Percentiles rank a stretch among this genome's conserved stretches.
Conservation (phyloP, 495 filamentous ascomycete genomes). For the Hyaloscypha bicolor region DNA sequence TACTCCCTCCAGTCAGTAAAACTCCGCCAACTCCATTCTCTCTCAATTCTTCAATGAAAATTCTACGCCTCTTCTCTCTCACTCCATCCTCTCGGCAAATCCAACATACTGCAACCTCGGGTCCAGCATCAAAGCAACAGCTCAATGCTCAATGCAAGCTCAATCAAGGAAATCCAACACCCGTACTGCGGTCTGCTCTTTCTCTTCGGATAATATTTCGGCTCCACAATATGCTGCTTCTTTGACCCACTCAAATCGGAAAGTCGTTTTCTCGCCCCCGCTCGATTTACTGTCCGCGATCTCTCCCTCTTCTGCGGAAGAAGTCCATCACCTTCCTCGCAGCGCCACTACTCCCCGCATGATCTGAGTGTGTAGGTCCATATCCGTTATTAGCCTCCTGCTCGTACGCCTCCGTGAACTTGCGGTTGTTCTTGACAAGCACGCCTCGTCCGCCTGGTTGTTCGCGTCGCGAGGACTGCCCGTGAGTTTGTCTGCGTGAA, state of each 20-base stretch:
- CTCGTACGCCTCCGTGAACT: conserved; percentile 91
- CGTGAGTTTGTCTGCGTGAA: conserved; percentile 21
- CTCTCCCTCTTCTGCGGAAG: conserved; percentile 85
- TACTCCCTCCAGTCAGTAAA: no score
- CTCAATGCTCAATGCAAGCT: not conserved
- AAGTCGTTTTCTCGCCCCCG: no score
- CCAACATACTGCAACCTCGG: no score
- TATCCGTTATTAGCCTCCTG: conserved; percentile 47
- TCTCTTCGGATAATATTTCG: no score
- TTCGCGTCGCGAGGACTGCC: conserved; percentile 21
- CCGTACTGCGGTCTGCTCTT: not conserved
- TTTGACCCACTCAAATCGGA: no score
- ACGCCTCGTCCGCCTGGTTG: conserved; percentile 49
- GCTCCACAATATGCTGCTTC: no score
- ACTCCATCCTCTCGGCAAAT: not conserved
- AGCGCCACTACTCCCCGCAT: conserved; percentile 81
- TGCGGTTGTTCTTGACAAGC: conserved; percentile 79
- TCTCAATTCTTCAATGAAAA: not conserved
- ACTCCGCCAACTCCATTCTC: not conserved
- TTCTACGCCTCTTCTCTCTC: not conserved
- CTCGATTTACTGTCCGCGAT: conserved; percentile 31
- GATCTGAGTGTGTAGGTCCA: conserved; percentile 53
- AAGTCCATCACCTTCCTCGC: conserved; percentile 97
- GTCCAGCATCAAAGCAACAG: no score
- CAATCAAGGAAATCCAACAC: conserved; percentile 5